A percentile compares a stretch with the other conserved stretches of the same genome.
These are phyloP conservation scores for Astragalus membranaceus DNA, from an alignment of 306 rosid species.

Conservation along the genomic window DNA sequence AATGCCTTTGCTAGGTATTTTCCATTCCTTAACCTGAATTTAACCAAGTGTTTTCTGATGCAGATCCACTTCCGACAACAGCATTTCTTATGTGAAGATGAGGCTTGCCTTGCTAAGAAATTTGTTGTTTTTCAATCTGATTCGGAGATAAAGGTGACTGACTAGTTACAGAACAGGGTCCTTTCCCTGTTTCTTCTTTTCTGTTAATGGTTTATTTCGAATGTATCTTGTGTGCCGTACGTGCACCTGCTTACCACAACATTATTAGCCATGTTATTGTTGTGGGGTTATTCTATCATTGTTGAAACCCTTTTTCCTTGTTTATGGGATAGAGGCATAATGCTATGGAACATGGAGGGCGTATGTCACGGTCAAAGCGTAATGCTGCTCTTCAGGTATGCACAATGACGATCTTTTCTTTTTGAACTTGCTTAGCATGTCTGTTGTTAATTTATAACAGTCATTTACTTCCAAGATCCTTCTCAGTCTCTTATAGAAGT, in stretches of 20 bases:
- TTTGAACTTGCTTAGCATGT: neutral
- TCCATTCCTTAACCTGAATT: slow-evolving; percentile 2
- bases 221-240: neutral
- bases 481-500: neutral
- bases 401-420: neutral
- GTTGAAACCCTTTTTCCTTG: slow-evolving; percentile 19
- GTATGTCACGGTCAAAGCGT: slow-evolving; percentile 88
- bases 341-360: slow-evolving; percentile 87
- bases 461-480: neutral
- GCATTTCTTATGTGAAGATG: slow-evolving; percentile 96
- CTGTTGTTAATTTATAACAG: neutral
- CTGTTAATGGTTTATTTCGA: neutral
- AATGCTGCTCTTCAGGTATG: slow-evolving; percentile 94
- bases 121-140: slow-evolving; percentile 84
- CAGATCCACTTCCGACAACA: slow-evolving; percentile 90
- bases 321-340: slow-evolving; percentile 67
- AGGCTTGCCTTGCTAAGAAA: slow-evolving; percentile 79
- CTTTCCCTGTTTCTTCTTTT: neutral
- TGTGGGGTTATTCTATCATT: slow-evolving; percentile 10
- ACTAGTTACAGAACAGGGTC: slow-evolving; percentile 17
- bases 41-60: slow-evolving; percentile 9
- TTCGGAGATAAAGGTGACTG: slow-evolving; percentile 82
- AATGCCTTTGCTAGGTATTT: neutral
- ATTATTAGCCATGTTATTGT: neutral
- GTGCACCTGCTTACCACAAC: neutral